Base-by-base conservation (phyloP, 2,329 filamentous ascomycete genomes). In the Cercospora nicotianae region DNA sequence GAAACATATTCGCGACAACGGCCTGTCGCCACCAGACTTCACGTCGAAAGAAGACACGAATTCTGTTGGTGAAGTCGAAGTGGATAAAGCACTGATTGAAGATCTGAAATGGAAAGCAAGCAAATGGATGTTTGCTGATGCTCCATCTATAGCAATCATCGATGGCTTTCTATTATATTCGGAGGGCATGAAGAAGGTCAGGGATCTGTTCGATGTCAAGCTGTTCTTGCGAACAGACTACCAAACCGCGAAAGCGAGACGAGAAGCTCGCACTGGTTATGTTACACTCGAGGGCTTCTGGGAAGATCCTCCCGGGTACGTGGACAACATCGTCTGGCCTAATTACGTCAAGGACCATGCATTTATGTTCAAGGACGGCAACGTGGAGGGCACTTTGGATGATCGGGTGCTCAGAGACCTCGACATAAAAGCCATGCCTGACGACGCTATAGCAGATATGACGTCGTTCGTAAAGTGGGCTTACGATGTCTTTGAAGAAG, bases 281-380 rank as follows among this genome's bases (percentile, higher is more conserved):
- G 91, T 93, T 31, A 94, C 92, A 55, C 77, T 81, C 42, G 84
- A 97, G 75, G 94, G 94, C 30, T 99, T 97, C 81, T 99, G 95
- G 95, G 86, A 89, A 66, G 95, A 99, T 79, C 95, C 95, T 0
- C 93, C 93, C 0, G 94, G 92, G 0, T 99, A 98, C 78, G 93
- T 98, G 42, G 94, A 98, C 78, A 87, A 91, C 77, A 87, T 99
- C 64, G 95, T 99, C 4, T 99, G 95, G 95, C 94, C 94, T 3
- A 94, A 96, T 75, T 98, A 97, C 79, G 91, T 91, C 3, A 84
- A 86, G 63, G 88, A 93, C 74, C 94, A 98, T 81, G 83, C 83
- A 23, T 96, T 92, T 85, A 82, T 99, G 78, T 95, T 97, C 76
- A 80, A 89, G 71, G 81, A 82, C 7, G 90, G 87, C 0, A 82